Evolutionary conservation across 805 yeast genomes (phyloP).

Genomic region (Naumovozyma baii): DNA sequence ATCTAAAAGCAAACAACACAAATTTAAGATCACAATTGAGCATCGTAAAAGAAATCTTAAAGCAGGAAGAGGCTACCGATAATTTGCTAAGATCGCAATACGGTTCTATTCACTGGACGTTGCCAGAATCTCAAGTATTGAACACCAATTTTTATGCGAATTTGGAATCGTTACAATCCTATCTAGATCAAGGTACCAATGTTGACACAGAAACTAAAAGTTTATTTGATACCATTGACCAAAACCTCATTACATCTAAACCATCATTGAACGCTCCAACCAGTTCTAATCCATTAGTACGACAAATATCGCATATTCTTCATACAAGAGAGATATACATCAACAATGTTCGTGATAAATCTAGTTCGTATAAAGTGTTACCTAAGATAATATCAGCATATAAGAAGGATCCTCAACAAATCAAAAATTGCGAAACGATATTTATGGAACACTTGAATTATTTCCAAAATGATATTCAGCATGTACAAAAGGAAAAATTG

Average conservation of each 20-base stretch:
- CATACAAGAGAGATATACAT: conserved; percentile 25
- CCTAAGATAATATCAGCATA: conserved; percentile 45
- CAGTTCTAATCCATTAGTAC: conserved; percentile 28
- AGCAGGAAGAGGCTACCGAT: conserved; percentile 49
- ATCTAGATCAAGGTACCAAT: conserved; percentile 45
- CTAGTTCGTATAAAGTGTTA: conserved; percentile 39
- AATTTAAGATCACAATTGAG: conserved; percentile 36
- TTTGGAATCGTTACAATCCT: conserved; percentile 37
- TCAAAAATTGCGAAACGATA: conserved; percentile 32
- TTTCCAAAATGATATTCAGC: conserved; percentile 42
- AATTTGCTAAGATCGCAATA: conserved; percentile 38
- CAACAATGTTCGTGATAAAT: conserved; percentile 37
- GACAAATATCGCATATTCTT: conserved; percentile 30
- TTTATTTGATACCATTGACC: conserved; percentile 41
- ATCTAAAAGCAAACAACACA: conserved; percentile 12
- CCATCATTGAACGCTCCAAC: conserved; percentile 17
- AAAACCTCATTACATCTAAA: conserved; percentile 35
- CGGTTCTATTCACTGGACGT: conserved; percentile 48
- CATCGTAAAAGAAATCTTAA: conserved; percentile 38
- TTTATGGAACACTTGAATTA: conserved; percentile 36
- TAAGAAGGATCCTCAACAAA: conserved; percentile 25
- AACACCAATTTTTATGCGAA: conserved; percentile 32
- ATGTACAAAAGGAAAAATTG: conserved; percentile 34
- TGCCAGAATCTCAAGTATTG: conserved; percentile 39
- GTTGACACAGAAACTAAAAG: conserved; percentile 50